Evolutionary conservation across 495 filamentous ascomycete genomes (phyloP).

Genomic region (Xylaria intraflava): DNA sequence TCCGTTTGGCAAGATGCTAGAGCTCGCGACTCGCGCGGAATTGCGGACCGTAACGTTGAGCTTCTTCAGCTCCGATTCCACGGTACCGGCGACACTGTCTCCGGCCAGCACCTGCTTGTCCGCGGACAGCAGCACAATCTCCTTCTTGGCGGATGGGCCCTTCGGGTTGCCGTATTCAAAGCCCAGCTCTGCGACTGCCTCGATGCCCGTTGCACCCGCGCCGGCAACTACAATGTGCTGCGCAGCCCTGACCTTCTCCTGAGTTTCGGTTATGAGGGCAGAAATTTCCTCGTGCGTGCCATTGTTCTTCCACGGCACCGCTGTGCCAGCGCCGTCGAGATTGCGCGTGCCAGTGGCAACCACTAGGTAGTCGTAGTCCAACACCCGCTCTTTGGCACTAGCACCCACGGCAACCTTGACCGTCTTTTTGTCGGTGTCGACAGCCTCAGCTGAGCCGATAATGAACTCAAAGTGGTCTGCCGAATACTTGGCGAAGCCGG

Average conservation of each 20-base stretch:
- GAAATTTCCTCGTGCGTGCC: slow-evolving; percentile 32
- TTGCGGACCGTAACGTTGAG: slow-evolving; percentile 45
- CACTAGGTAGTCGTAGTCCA: slow-evolving; percentile 32
- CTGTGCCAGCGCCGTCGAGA: slow-evolving; percentile 5
- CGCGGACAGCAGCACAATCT: slow-evolving; percentile 45
- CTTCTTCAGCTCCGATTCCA: slow-evolving; percentile 39
- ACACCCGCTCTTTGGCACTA: slow-evolving; percentile 14
- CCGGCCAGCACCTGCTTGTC: slow-evolving; percentile 34
- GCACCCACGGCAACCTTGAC: slow-evolving; percentile 17
- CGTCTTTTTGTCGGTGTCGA: slow-evolving; percentile 28
- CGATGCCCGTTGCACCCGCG: slow-evolving; percentile 38
- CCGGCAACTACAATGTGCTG: slow-evolving; percentile 41
- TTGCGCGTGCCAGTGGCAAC: slow-evolving; percentile 25
- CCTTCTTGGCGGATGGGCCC: slow-evolving; percentile 27
- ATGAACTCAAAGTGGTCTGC: slow-evolving; percentile 34
- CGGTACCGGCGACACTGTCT: slow-evolving; percentile 26
- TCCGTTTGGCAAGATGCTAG: slow-evolving; percentile 18
- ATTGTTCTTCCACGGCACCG: slow-evolving; percentile 38
- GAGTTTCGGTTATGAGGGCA: slow-evolving; percentile 21
- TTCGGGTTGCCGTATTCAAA: slow-evolving; percentile 36
- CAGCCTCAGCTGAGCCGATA: slow-evolving; percentile 31
- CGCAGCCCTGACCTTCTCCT: slow-evolving; percentile 27
- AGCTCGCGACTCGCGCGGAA: slow-evolving; percentile 28
- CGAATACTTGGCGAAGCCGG: slow-evolving; percentile 36
- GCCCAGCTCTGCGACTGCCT: slow-evolving; percentile 38